These are phyloP conservation scores for Meripilus lineatus DNA, from an alignment of 1,284 basidiomycete species.

Conservation along the genomic window DNA sequence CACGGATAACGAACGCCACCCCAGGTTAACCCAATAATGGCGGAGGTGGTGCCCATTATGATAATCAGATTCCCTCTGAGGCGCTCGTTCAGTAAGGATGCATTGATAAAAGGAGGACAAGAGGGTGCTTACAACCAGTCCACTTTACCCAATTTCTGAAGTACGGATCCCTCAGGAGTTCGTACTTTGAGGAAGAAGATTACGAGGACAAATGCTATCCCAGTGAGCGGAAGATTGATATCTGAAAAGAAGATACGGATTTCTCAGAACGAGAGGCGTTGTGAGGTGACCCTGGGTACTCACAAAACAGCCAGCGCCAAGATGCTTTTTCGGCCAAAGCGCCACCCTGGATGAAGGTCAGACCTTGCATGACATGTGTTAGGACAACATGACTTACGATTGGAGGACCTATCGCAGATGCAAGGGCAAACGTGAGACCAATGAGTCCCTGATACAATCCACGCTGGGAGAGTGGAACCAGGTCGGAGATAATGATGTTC, in stretches of 20 bases:
- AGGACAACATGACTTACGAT: slow-evolving; percentile 24
- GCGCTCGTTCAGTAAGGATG: not conserved
- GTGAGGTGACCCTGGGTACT: slow-evolving; percentile 8
- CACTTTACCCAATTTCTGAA: slow-evolving; percentile 9
- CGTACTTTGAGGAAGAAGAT: slow-evolving; percentile 9
- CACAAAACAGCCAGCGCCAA: slow-evolving; percentile 28
- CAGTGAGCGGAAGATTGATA: slow-evolving; percentile 34
- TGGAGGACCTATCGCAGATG: slow-evolving; percentile 29
- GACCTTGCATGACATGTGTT: not conserved
- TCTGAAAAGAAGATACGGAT: slow-evolving; percentile 13
- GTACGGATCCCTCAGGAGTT: slow-evolving; percentile 10
- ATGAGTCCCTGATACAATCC: slow-evolving; percentile 31
- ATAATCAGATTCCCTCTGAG: slow-evolving; percentile 14
- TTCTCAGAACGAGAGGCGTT: not conserved
- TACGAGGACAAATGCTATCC: slow-evolving; percentile 29
- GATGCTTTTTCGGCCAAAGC: slow-evolving; percentile 16
- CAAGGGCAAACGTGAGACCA: slow-evolving; percentile 30
- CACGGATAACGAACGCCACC: slow-evolving; percentile 16
- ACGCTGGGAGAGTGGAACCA: slow-evolving; percentile 33
- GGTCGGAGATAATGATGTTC: slow-evolving; percentile 33
- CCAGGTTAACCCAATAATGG: slow-evolving; percentile 13
- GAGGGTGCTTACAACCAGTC: slow-evolving; percentile 13
- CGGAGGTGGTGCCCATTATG: slow-evolving; percentile 13
- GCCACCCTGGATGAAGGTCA: slow-evolving; percentile 14
- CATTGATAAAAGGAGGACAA: not conserved